Evolutionary conservation across 331 rosid genomes (phyloP).

Genomic region (Acacia concinna): DNA sequence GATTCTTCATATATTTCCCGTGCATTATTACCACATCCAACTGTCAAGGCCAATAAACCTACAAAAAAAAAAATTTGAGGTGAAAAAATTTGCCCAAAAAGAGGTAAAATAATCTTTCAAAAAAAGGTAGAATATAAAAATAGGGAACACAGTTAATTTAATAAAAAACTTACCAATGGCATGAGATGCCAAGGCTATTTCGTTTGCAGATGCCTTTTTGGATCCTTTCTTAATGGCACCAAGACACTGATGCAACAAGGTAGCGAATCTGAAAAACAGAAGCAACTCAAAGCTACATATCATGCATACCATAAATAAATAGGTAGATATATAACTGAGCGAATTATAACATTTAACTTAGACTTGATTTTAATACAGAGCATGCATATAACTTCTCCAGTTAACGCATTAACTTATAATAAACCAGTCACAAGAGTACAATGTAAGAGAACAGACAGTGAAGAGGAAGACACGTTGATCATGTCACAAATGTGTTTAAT

Average conservation of each 20-base stretch:
- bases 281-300: constrained; percentile 14
- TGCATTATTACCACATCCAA: constrained; percentile 67
- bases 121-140: not conserved
- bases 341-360: not conserved
- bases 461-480: not conserved
- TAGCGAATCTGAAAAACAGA: constrained; percentile 59
- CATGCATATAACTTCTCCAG: constrained; percentile 3
- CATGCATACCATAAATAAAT: not conserved
- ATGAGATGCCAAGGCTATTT: constrained; percentile 74
- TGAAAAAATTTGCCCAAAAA: not conserved
- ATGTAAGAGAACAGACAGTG: not conserved
- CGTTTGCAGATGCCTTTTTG: constrained; percentile 66
- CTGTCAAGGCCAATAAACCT: constrained; percentile 81
- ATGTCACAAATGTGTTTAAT: not conserved
- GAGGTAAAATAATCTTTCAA: not conserved
- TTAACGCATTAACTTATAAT: not conserved
- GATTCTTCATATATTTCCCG: constrained; percentile 72
- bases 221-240: constrained; percentile 69
- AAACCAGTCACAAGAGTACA: not conserved
- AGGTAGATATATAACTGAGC: not conserved
- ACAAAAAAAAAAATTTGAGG: constrained; percentile 26
- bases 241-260: constrained; percentile 77
- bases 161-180: constrained; percentile 56
- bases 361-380: not conserved
- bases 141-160: not conserved